Base-by-base conservation (phyloP, 768 basidiomycete species). In the Agrocybe pediades region DNA sequence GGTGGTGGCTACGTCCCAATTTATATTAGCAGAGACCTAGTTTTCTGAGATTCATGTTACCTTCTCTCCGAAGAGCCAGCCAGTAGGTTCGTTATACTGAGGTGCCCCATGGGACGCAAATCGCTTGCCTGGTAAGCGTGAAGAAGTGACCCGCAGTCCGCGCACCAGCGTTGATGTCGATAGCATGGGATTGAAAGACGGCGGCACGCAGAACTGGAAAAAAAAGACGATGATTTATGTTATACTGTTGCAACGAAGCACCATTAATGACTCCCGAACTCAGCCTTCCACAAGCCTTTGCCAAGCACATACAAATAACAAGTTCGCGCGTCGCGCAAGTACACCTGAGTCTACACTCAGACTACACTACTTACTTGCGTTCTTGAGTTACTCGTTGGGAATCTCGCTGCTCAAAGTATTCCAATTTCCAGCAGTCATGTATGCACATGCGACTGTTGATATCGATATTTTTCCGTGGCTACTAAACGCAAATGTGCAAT, bases 1-100 rank as follows among this genome's bases (percentile, higher is more conserved):
- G 87, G 79, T 42, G 77, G 84, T 6, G 92, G 90, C 92, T 93
- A 53, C 23, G 58, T 46, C 17, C 41, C 9, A 20, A 47, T 0
- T 3, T 36, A 24, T 29, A 25, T 19, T 24, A 17, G 19, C 13
- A 21, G 17, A 24, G 43, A 15, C 16, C 27, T 19, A 29, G 11
- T 9, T 36, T 30, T 16, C 11, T 30, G 19, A n/a, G 25, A 17
- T 59, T 42, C 46, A 6, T 44, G 76, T 39, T 61, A 92, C 95
- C 83, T 91, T 90, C 77, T 97, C 95, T 59, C 87, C 87, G 58
- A 96, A 96, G 55, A 97, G 68, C 69, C 83, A 88, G 24, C 94
- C 94, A 6, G 86, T 84, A 39, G 94, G 94, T 58, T 94, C 91
- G 66, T 97, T 95, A 71, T 86, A 95, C 49, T 88, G 85, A 9